Base-by-base conservation (phyloP, 192 early-diverging fungal species). In the Backusella circina region DNA sequence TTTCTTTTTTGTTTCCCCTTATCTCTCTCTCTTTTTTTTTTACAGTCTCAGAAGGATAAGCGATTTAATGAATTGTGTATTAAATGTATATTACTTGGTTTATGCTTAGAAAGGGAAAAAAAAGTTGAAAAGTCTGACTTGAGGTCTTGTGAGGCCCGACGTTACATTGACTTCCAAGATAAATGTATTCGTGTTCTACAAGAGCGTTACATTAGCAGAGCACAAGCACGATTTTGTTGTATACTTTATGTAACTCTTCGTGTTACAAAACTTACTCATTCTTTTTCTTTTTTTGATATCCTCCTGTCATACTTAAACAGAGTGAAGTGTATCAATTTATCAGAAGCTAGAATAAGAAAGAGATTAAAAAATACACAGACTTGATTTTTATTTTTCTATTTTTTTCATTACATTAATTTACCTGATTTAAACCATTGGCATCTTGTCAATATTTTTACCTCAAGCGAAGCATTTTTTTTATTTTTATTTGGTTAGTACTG, bases 401-500 rank as follows among this genome's bases (percentile, higher is more conserved):
- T 41, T 41, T 39, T 41, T 15, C 16, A 15, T 41, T 41, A 3
- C 18, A 54, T 26, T 57, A 26, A 57, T 26, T 13, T 47, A 47
- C 44, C 44, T 18, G n/a, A 15, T 47, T 47, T 47, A 18, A 47
- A 47, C 44, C 0, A 47, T 47, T 61, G 3, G 13, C 12, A 10
- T 13, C 21, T 61, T 61, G 50, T 51, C 50, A 51, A 21, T 51
- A 51, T 8, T 44, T 44, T 26, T 61, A 26, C 12, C 3, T 61
- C 10, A 12, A 28, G 23, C 1, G 23, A 23, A 61, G 54, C 23
- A 61, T 28, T 28, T 26, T 12, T 0, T 61, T 54, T 57, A 12
- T 28, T 61, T 61, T 13, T 57, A 61, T 61, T 61, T 61, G 54
- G 21, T 61, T 61, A 61, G 54, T 61, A 61, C 54, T 61, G 54